Conservation (phyloP, 495 filamentous ascomycete species). For the Xylaria sp. region DNA sequence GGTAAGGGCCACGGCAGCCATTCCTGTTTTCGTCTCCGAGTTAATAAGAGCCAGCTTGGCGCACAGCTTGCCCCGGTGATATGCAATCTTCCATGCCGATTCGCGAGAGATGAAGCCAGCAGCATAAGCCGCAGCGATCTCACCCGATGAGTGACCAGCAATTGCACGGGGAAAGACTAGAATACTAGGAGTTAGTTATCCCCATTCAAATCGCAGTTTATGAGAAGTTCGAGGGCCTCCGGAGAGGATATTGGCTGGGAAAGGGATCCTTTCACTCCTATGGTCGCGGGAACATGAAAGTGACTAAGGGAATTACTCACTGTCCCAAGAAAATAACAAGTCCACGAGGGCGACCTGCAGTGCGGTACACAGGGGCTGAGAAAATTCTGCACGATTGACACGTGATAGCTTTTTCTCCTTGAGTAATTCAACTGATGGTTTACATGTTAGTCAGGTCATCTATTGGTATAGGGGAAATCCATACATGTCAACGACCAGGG, state of each 20-base stretch:
- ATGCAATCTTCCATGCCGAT: slow-evolving; percentile 58
- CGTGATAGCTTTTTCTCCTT: slow-evolving; percentile 21
- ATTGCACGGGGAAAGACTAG: slow-evolving; percentile 55
- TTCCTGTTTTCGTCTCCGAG: slow-evolving; percentile 34
- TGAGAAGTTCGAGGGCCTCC: not conserved
- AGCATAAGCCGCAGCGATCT: slow-evolving; percentile 61
- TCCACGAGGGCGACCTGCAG: slow-evolving; percentile 60
- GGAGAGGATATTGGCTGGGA: not conserved
- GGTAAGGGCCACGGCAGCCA: slow-evolving; percentile 47
- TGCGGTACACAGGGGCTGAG: slow-evolving; percentile 54
- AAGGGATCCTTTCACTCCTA: not conserved
- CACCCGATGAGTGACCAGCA: slow-evolving; percentile 66
- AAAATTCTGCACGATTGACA: slow-evolving; percentile 51
- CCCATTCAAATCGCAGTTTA: not conserved
- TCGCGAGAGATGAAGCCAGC: slow-evolving; percentile 51
- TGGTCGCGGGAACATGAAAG: not conserved
- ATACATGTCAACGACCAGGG: slow-evolving; percentile 36
- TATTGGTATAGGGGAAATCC: slow-evolving; percentile 9
- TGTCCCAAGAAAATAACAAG: slow-evolving; percentile 56
- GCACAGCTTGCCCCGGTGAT: slow-evolving; percentile 45
- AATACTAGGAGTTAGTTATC: not conserved
- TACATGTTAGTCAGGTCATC: not conserved
- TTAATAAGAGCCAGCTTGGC: slow-evolving; percentile 4
- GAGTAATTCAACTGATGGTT: slow-evolving; percentile 21
- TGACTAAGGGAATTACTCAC: not conserved